Conservation (phyloP, 345 rosid species). For the Chamaenerion angustifolium region DNA sequence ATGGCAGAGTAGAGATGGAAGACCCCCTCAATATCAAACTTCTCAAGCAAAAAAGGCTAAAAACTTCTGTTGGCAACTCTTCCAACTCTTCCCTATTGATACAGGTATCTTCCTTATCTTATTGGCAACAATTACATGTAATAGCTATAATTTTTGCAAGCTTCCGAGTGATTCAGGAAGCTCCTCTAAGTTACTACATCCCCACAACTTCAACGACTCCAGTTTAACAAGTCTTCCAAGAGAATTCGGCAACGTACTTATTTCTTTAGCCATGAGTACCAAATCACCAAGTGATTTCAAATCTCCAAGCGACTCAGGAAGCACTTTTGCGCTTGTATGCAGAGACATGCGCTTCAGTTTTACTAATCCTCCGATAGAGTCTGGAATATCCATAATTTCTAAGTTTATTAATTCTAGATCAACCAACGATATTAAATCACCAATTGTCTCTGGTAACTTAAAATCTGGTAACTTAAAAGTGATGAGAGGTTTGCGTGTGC, state of each 20-base stretch:
- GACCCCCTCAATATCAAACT: neutral
- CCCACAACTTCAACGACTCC: neutral
- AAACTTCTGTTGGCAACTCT: neutral
- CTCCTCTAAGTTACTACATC: neutral
- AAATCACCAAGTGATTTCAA: constrained; percentile 3
- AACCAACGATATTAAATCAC: neutral
- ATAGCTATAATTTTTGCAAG: neutral
- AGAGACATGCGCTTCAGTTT: neutral
- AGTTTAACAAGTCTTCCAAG: constrained; percentile 1
- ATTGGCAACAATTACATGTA: neutral
- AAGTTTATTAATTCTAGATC: neutral
- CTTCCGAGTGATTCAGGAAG: constrained; percentile 8
- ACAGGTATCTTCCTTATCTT: neutral
- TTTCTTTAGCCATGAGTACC: neutral
- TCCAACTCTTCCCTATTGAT: constrained; percentile 2
- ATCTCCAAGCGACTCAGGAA: constrained; percentile 5
- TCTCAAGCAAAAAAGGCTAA: neutral
- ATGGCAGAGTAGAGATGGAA: neutral
- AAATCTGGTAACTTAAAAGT: too few relatives aligned
- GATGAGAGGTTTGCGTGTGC: neutral
- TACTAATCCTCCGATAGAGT: constrained; percentile 2
- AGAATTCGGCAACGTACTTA: constrained; percentile 1
- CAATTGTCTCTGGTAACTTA: neutral
- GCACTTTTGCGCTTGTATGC: neutral
- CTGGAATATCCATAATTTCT: constrained; percentile 1